Percentiles rank a stretch among this genome's conserved stretches.
These are phyloP conservation scores for Botrytis pseudocinerea DNA, from an alignment of 2,329 filamentous ascomycete species.

Conservation along the genomic window DNA sequence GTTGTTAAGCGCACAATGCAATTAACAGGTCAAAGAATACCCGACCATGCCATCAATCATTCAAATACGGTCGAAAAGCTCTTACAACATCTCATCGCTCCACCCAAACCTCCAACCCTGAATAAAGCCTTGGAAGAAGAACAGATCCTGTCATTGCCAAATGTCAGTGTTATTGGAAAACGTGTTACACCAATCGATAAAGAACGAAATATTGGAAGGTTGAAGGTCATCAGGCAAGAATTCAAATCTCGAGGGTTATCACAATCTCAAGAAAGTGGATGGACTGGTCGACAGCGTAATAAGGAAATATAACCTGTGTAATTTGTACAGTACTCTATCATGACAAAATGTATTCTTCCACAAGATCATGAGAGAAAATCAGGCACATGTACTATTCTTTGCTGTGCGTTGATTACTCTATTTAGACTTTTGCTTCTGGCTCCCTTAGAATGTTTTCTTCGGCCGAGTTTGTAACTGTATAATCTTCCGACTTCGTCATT, in stretches of 20 bases:
- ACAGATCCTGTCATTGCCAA: slow-evolving; percentile 57
- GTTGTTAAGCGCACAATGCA: slow-evolving; percentile 78
- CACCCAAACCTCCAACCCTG: slow-evolving; percentile 62
- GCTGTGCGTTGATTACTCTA: background rate
- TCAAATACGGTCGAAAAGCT: slow-evolving; percentile 56
- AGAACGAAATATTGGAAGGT: slow-evolving; percentile 70
- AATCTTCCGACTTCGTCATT: background rate
- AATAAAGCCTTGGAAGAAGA: slow-evolving; percentile 55
- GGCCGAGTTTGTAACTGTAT: background rate
- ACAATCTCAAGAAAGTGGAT: background rate
- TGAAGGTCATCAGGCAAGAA: slow-evolving; percentile 77
- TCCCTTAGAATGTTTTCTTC: background rate
- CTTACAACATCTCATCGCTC: slow-evolving; percentile 53
- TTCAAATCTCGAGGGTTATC: slow-evolving; percentile 63
- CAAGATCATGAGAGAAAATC: background rate
- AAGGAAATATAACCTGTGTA: background rate
- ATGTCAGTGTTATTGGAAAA: slow-evolving; percentile 66
- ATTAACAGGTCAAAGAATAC: slow-evolving; percentile 73
- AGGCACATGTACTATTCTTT: background rate
- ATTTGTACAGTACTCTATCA: slow-evolving; percentile 12
- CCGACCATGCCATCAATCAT: slow-evolving; percentile 66
- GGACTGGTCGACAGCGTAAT: background rate
- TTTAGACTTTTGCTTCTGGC: background rate
- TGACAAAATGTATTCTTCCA: background rate
- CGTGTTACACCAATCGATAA: slow-evolving; percentile 71